Conservation (phyloP, 495 filamentous ascomycete genomes). For the Elasticomyces elasticus region DNA sequence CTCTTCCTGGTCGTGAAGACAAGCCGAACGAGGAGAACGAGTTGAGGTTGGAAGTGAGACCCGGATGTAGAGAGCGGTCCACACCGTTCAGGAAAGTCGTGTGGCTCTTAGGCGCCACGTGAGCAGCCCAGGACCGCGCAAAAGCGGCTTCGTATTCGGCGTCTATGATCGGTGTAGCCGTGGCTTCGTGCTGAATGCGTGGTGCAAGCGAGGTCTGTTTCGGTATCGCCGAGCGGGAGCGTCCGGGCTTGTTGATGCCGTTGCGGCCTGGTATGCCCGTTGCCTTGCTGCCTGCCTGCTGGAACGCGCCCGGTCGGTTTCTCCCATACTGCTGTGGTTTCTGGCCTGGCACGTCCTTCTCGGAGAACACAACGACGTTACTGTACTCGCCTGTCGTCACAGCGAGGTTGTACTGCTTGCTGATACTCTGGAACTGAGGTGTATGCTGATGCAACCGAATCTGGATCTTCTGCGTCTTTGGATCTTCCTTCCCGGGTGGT, state of each 20-base stretch:
- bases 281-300: background rate
- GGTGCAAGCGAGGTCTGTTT: constrained; percentile 20
- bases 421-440: constrained; percentile 53
- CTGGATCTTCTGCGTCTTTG: constrained; percentile 33
- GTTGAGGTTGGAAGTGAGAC: background rate
- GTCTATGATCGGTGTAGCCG: constrained; percentile 17
- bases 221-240: constrained; percentile 15
- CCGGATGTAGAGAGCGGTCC: constrained; percentile 9
- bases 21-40: constrained; percentile 9
- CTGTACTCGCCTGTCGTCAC: constrained; percentile 49
- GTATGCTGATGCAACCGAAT: constrained; percentile 44
- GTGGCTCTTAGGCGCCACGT: constrained; percentile 4
- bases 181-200: constrained; percentile 16
- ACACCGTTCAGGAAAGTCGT: constrained; percentile 5
- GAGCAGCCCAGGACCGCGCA: background rate
- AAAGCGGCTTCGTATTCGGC: constrained; percentile 5
- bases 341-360: constrained; percentile 69
- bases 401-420: constrained; percentile 74
- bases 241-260: constrained; percentile 2
- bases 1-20: constrained; percentile 22
- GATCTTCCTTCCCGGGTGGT: constrained; percentile 1
- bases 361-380: constrained; percentile 84
- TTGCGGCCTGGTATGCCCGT: constrained; percentile 8
- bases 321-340: background rate
- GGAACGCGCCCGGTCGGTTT: too few species aligned